Percentiles rank a stretch among this genome's conserved stretches.
Conservation (phyloP, 306 rosid species). For the Vicia villosa region DNA sequence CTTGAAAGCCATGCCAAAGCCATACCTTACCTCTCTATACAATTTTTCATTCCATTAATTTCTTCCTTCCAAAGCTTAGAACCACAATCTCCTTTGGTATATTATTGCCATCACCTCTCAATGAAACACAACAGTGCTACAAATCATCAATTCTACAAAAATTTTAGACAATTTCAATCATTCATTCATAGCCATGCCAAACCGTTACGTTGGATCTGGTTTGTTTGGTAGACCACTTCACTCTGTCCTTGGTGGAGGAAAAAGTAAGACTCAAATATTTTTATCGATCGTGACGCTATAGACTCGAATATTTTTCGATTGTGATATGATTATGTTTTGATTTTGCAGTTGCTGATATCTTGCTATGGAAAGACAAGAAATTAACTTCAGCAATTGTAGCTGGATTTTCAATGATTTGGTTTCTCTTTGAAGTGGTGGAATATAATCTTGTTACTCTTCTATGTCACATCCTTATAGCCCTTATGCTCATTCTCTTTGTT, state of each 20-base stretch:
- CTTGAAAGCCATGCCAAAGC: constrained; percentile 57
- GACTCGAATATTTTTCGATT: neutral
- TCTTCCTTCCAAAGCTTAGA: constrained; percentile 56
- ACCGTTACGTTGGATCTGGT: constrained; percentile 21
- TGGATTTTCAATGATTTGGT: constrained; percentile 55
- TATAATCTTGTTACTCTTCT: constrained; percentile 57
- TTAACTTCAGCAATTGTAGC: constrained; percentile 44
- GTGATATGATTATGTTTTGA: constrained; percentile 7
- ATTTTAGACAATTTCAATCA: constrained; percentile 23
- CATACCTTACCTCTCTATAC: constrained; percentile 51
- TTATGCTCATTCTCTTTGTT: constrained; percentile 52
- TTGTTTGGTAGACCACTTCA: constrained; percentile 42
- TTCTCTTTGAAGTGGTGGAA: constrained; percentile 64
- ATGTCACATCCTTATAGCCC: constrained; percentile 51
- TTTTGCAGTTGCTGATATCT: constrained; percentile 63
- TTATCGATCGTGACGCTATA: too few species aligned
- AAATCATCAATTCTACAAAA: neutral
- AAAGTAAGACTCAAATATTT: constrained; percentile 36
- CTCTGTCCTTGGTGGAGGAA: constrained; percentile 56
- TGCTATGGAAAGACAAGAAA: constrained; percentile 64
- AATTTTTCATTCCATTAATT: constrained; percentile 30
- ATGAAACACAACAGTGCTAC: constrained; percentile 21
- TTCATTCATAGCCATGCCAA: constrained; percentile 38
- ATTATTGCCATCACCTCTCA: neutral
- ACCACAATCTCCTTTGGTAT: constrained; percentile 18